Conservation (phyloP, 192 early-diverging fungal genomes). For the Lobosporangium transversale region DNA sequence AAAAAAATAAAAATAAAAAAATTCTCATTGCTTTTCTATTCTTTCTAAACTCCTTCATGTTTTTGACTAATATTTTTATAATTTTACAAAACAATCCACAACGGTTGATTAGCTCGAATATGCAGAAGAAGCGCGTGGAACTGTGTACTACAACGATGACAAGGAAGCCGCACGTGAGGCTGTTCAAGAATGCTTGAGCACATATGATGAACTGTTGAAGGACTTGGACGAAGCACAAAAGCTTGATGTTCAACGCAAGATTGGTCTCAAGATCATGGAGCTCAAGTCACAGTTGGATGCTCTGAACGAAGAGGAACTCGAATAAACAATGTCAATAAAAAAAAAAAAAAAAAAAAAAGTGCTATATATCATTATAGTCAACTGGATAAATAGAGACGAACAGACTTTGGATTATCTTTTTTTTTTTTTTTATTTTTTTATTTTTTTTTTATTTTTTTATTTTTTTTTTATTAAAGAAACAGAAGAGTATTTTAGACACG, state of each 20-base stretch:
- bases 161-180: constrained; percentile 49
- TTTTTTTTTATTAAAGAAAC: neutral
- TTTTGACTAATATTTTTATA: no score
- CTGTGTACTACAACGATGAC: constrained; percentile 55
- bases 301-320: constrained; percentile 42
- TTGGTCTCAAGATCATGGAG: constrained; percentile 54
- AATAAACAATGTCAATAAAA: constrained; percentile 13
- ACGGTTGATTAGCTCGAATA: constrained; percentile 53
- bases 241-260: constrained; percentile 51
- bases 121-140: constrained; percentile 57
- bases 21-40: neutral
- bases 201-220: constrained; percentile 34
- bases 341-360: neutral
- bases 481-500: no score
- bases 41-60: no score
- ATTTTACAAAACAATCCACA: no score
- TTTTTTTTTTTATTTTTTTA: neutral
- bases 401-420: no score
- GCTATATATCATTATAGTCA: no score
- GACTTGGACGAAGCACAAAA: constrained; percentile 37
- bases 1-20: neutral
- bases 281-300: constrained; percentile 50
- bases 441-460: neutral
- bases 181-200: constrained; percentile 39
- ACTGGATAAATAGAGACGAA: no score